These are phyloP conservation scores for Boletus vermiculosoides DNA, from an alignment of 768 basidiomycete species.

Conservation along the genomic window DNA sequence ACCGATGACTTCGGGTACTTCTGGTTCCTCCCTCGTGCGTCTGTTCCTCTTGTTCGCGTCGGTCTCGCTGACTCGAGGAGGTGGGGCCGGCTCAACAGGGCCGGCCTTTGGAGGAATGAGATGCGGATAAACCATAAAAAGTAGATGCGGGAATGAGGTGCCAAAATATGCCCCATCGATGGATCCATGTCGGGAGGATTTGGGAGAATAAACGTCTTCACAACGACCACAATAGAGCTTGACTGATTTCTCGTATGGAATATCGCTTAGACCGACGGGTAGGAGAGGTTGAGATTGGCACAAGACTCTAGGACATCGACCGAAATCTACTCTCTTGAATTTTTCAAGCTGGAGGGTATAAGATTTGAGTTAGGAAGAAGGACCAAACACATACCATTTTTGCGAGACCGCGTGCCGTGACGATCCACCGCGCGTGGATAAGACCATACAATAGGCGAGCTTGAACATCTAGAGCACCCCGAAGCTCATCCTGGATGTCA, in stretches of 20 bases:
- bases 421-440: slow-evolving; percentile 96
- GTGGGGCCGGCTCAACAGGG: slow-evolving; percentile 39
- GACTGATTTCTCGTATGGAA: slow-evolving; percentile 98
- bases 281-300: slow-evolving; percentile 94
- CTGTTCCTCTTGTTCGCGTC: slow-evolving; percentile 37
- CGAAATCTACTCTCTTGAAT: slow-evolving; percentile 97
- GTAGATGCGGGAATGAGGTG: slow-evolving; percentile 94
- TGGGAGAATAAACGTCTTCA: slow-evolving; percentile 98
- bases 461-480: slow-evolving; percentile 89
- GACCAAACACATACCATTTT: slow-evolving; percentile 75
- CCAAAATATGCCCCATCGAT: slow-evolving; percentile 99
- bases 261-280: slow-evolving; percentile 93
- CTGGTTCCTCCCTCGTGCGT: slow-evolving; percentile 55
- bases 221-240: slow-evolving; percentile 98
- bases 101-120: slow-evolving; percentile 83
- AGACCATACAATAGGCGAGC: slow-evolving; percentile 93
- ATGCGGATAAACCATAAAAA: slow-evolving; percentile 95
- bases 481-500: slow-evolving; percentile 89
- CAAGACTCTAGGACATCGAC: slow-evolving; percentile 95
- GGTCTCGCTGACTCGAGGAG: slow-evolving; percentile 29
- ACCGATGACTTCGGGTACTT: slow-evolving; percentile 53
- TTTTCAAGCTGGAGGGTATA: slow-evolving; percentile 73
- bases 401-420: slow-evolving; percentile 86
- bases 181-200: slow-evolving; percentile 92
- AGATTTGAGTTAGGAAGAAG: neutral